Conservation (phyloP, 768 basidiomycete genomes). For the Butyriboletus loyo region DNA sequence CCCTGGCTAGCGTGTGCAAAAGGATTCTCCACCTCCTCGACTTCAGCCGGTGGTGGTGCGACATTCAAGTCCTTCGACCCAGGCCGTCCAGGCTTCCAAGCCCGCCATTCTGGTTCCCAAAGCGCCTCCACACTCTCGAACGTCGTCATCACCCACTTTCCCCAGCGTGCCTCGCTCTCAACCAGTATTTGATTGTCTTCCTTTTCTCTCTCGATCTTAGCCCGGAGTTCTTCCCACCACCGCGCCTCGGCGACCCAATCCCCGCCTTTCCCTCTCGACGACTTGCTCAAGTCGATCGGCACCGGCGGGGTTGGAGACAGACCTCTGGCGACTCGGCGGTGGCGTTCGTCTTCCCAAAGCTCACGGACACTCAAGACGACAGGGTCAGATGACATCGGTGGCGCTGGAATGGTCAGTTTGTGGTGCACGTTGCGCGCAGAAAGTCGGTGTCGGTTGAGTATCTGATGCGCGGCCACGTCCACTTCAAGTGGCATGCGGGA, state of each 20-base stretch:
- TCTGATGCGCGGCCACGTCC: constrained; percentile 76
- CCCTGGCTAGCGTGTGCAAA: constrained; percentile 22
- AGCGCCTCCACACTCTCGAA: constrained; percentile 89
- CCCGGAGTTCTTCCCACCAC: constrained; percentile 71
- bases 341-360: constrained; percentile 95
- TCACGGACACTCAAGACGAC: constrained; percentile 87
- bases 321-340: constrained; percentile 62
- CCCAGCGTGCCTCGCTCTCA: constrained; percentile 47
- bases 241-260: constrained; percentile 72
- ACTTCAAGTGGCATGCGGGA: constrained; percentile 76
- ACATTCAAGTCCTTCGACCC: constrained; percentile 11
- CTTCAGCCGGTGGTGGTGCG: constrained; percentile 15
- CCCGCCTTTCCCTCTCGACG: constrained; percentile 51
- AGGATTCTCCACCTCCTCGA: constrained; percentile 19
- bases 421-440: constrained; percentile 64
- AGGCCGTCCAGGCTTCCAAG: constrained; percentile 47
- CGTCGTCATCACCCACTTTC: constrained; percentile 75
- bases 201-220: constrained; percentile 53
- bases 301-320: constrained; percentile 70
- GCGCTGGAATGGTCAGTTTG: constrained; percentile 56
- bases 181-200: constrained; percentile 23
- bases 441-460: constrained; percentile 77
- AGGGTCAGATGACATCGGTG: constrained; percentile 56
- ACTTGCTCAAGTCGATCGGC: constrained; percentile 66
- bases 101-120: constrained; percentile 65